phyloP scores from a whole-genome alignment of 2,329 filamentous ascomycete genomes.

The Knufia fluminis region DNA sequence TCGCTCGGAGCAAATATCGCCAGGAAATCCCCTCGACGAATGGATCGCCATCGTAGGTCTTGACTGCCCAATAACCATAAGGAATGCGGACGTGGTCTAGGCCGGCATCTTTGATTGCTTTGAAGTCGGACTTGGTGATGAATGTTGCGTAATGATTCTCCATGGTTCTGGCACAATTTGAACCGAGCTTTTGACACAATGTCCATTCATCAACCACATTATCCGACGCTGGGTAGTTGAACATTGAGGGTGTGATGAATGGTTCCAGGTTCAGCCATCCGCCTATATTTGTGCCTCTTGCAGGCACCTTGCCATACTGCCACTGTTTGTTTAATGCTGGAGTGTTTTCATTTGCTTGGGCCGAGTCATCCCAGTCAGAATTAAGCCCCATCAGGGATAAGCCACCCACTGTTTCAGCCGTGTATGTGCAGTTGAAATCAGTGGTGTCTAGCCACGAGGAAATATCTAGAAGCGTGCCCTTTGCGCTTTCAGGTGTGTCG shows the following conservation, averaged over 20 bases:
- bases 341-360: constrained; percentile 67
- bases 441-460: constrained; percentile 84
- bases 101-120: constrained; percentile 74
- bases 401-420: constrained; percentile 69
- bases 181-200: constrained; percentile 60
- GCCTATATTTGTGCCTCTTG: constrained; percentile 83
- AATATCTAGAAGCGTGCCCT: constrained; percentile 73
- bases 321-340: constrained; percentile 67
- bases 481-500: constrained; percentile 56
- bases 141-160: constrained; percentile 89
- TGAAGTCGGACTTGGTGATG: constrained; percentile 73
- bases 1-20: constrained; percentile 84
- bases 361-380: constrained; percentile 75
- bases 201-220: constrained; percentile 83
- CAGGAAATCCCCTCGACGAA: constrained; percentile 81
- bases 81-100: constrained; percentile 96
- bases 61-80: constrained; percentile 90
- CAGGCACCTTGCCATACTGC: constrained; percentile 68
- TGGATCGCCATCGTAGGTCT: constrained; percentile 73
- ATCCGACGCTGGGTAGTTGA: constrained; percentile 54
- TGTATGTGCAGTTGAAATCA: constrained; percentile 93
- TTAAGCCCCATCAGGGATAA: constrained; percentile 87
- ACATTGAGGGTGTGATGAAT: constrained; percentile 90
- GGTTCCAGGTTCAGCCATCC: constrained; percentile 93
- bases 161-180: constrained; percentile 49